Evolutionary conservation across 331 rosid species (phyloP), one percentile per base, ranked within the genome.

Genomic region (Quercus tomentella): DNA sequence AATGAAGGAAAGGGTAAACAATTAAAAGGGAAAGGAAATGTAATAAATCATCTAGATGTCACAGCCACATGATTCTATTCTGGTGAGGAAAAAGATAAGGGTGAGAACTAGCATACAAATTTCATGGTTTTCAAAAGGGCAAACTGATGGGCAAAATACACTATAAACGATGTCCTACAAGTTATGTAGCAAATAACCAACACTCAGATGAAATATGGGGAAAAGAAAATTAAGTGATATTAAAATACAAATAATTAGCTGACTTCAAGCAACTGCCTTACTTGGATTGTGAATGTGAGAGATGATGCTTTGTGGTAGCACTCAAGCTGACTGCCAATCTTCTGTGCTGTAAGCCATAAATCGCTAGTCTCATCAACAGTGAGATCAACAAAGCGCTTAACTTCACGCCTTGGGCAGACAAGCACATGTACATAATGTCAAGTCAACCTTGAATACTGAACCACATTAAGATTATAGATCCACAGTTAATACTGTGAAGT

Each of bases 361-460:
- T 95, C 97, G 81, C 82, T 84, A 76, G 94, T 91, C 89, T 95
- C 97, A 16, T 93, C 94, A 57, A 76, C 84, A 69, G 96, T 84
- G 83, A 95, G 97, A 88, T 95, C 99, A 73, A 70, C 76, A 37
- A 94, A 91, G 61, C 98, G 96, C 74, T 91, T 92, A 63, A 89
- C 97, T 87, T 92, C 97, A n/a, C 97, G 97, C 88, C 89, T 92
- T 26, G 98, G 97, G 81, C 96, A 91, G 82, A 95, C 82, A 43
- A 95, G 97, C 82, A 95, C 98, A 78, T 95, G 97, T 92, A 83
- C 70, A 82, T 69, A 76, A 76, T 23, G 95, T 87, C 84, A 94
- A 94, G 98, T 80, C 83, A 81, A 82, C 75, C 84, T 70, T 51
- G 72, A 73, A 76, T 57, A 30, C 23, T 5, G 3, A 18, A 21